Evolutionary conservation across 139 green algal genomes (phyloP).

Genomic region (Auxenochlorella pyrenoidosa): DNA sequence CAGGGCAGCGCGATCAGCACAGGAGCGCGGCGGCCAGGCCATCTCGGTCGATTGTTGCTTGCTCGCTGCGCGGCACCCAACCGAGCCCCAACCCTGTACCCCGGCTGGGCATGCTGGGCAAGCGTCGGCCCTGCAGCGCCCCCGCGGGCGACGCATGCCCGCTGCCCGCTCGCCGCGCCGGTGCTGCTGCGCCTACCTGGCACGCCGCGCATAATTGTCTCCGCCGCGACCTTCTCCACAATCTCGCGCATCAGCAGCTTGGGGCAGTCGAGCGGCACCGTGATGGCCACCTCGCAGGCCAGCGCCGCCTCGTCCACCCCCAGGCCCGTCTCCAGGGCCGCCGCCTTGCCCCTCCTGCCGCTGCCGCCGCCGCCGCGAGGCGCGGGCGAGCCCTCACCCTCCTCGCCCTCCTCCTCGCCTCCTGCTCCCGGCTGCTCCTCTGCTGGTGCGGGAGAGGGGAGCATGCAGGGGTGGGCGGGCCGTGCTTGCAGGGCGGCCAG

Average conservation of each 20-base stretch:
- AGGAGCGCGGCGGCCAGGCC: no score
- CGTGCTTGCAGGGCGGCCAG: background rate
- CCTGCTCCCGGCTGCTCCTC: constrained; percentile 32
- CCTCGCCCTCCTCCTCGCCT: constrained; percentile 35
- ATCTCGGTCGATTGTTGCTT: no score
- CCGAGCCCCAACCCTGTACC: no score
- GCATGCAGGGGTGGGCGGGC: background rate
- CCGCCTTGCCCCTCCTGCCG: background rate
- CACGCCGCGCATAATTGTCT: constrained; percentile 62
- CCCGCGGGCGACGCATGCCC: no score
- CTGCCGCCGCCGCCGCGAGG: background rate
- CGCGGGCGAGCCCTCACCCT: background rate
- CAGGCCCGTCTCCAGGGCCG: background rate
- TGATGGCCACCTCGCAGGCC: constrained; percentile 57
- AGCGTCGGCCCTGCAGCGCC: no score
- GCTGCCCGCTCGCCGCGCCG: no score
- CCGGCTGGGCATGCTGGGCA: no score
- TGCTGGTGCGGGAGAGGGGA: background rate
- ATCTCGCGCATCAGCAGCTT: constrained; percentile 93
- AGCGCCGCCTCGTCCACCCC: constrained; percentile 27
- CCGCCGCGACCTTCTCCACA: constrained; percentile 77
- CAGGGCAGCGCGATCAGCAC: no score
- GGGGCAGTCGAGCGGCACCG: constrained; percentile 70
- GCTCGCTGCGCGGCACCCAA: no score
- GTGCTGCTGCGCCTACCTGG: constrained; percentile 44